A percentile compares a stretch with the other conserved stretches of the same genome.
Evolutionary conservation across 371 early-diverging fungal species (phyloP).

Genomic region (Paraphysoderma sedebokerense): DNA sequence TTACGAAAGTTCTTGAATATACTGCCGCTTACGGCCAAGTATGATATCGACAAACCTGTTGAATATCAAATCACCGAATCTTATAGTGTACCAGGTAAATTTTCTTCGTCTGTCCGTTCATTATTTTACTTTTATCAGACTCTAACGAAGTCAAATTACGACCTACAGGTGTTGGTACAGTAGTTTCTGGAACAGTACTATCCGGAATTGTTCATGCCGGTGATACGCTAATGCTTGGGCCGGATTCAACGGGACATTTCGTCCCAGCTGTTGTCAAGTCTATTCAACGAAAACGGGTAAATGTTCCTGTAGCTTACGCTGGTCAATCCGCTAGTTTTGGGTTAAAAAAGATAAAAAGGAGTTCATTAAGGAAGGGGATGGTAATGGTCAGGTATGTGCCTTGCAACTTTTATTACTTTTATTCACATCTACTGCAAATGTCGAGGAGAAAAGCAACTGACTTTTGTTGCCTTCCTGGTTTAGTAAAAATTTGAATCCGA

Average conservation of each 20-base stretch:
- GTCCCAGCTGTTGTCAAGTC: constrained; percentile 54
- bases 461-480: constrained; percentile 7
- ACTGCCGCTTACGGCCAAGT: constrained; percentile 45
- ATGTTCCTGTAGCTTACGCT: constrained; percentile 52
- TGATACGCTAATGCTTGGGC: constrained; percentile 68
- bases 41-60: constrained; percentile 38
- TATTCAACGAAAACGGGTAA: constrained; percentile 74
- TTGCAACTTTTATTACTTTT: too few species aligned
- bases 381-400: constrained; percentile 48
- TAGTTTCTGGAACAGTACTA: constrained; percentile 48
- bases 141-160: neutral
- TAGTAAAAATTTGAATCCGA: constrained; percentile 23
- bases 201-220: constrained; percentile 56
- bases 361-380: constrained; percentile 72
- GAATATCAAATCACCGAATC: constrained; percentile 77
- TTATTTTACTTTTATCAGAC: neutral
- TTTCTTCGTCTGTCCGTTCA: constrained; percentile 11
- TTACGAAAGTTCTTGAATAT: constrained; percentile 69
- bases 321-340: constrained; percentile 78
- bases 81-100: constrained; percentile 74
- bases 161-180: constrained; percentile 78
- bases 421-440: constrained; percentile 2
- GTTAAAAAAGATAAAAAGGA: constrained; percentile 61
- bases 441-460: constrained; percentile 30
- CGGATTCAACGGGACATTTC: constrained; percentile 66